Evolutionary conservation across 148 eudicot species (phyloP).

Genomic region (Persicaria tinctoria): DNA sequence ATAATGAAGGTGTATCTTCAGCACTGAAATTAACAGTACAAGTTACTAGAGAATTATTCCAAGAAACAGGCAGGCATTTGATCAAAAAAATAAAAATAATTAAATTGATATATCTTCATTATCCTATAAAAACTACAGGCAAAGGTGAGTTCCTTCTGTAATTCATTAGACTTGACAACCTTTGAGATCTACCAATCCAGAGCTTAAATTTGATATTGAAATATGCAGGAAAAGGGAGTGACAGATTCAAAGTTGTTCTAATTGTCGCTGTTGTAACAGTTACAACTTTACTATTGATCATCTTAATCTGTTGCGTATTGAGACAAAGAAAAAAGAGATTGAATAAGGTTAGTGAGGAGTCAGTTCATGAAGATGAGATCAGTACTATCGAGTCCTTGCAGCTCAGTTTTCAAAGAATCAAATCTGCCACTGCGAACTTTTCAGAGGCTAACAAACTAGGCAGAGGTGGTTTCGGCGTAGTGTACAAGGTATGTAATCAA

Average conservation of each 20-base stretch:
- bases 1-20: too few species aligned
- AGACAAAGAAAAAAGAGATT: neutral
- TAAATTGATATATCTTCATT: too few species aligned
- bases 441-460: conserved; percentile 20
- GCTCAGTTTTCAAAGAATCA: conserved; percentile 8
- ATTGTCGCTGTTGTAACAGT: conserved; percentile 9
- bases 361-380: conserved; percentile 1
- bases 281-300: neutral
- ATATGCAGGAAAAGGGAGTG: conserved; percentile 13
- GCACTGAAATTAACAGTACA: too few species aligned
- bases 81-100: too few species aligned
- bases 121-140: conserved; percentile 4
- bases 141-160: neutral
- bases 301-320: conserved; percentile 12
- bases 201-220: neutral
- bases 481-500: conserved; percentile 16
- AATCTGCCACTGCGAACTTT: conserved; percentile 16
- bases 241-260: conserved; percentile 5
- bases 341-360: conserved; percentile 14
- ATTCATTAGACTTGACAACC: neutral
- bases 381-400: conserved; percentile 11
- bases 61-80: too few species aligned
- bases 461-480: conserved; percentile 23
- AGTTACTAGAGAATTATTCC: too few species aligned
- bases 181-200: neutral